These are phyloP conservation scores for Arthrinium phaeospermum DNA, from an alignment of 2,329 filamentous ascomycete species.

Conservation along the genomic window DNA sequence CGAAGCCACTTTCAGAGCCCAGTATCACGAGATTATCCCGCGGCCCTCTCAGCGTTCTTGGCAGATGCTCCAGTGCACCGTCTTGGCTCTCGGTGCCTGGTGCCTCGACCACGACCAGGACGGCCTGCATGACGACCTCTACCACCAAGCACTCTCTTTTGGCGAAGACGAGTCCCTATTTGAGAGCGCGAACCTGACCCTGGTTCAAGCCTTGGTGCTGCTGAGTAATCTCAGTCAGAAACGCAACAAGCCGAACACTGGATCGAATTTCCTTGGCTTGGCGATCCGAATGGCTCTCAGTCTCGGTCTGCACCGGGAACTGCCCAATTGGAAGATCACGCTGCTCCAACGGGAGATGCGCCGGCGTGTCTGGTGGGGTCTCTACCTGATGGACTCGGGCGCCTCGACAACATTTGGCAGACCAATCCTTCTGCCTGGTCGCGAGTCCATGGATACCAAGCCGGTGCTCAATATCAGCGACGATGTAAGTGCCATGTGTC, in stretches of 20 bases:
- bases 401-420: slow-evolving; percentile 51
- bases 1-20: slow-evolving; percentile 49
- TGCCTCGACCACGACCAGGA: slow-evolving; percentile 34
- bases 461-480: slow-evolving; percentile 38
- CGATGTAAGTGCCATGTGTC: slow-evolving; percentile 24
- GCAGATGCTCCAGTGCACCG: slow-evolving; percentile 44
- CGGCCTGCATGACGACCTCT: slow-evolving; percentile 37
- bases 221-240: slow-evolving; percentile 52
- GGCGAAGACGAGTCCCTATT: slow-evolving; percentile 38
- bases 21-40: slow-evolving; percentile 40
- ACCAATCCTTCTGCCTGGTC: slow-evolving; percentile 36
- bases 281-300: slow-evolving; percentile 54
- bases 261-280: slow-evolving; percentile 53
- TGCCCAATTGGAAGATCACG: slow-evolving; percentile 40
- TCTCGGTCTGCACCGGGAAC: slow-evolving; percentile 52
- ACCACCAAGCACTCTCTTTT: slow-evolving; percentile 36
- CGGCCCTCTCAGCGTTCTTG: slow-evolving; percentile 38
- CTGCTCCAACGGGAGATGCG: slow-evolving; percentile 44
- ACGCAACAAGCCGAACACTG: slow-evolving; percentile 53
- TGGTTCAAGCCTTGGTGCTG: slow-evolving; percentile 39
- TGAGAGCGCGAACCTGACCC: slow-evolving; percentile 40
- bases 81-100: slow-evolving; percentile 46
- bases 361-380: slow-evolving; percentile 48
- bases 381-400: slow-evolving; percentile 53
- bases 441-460: slow-evolving; percentile 38